A percentile compares a stretch with the other conserved stretches of the same genome.
phyloP scores from a whole-genome alignment of 305 asterid species.

The Solanum aculeatissimum region DNA sequence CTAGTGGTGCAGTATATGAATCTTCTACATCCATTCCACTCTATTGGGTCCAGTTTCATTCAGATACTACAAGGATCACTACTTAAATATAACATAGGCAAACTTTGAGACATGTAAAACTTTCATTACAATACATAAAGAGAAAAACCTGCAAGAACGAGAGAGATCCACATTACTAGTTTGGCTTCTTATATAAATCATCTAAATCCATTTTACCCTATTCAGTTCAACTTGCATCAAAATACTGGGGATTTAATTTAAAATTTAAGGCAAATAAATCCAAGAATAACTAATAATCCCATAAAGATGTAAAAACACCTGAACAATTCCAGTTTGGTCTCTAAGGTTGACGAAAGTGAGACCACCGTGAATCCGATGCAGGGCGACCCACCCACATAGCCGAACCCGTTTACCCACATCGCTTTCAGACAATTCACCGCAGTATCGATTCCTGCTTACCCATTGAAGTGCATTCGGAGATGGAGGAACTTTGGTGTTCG shows the following conservation, averaged over 20 bases:
- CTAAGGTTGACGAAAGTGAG: conserved; percentile 83
- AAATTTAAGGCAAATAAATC: neutral
- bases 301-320: conserved; percentile 30
- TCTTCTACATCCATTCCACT: neutral
- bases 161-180: no score
- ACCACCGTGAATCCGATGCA: conserved; percentile 86
- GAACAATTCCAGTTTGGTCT: conserved; percentile 81
- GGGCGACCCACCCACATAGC: conserved; percentile 98
- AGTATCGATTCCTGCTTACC: conserved; percentile 63
- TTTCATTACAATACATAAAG: neutral
- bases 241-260: no score
- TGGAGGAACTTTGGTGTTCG: conserved; percentile 21
- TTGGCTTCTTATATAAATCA: no score
- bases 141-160: neutral
- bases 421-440: conserved; percentile 63
- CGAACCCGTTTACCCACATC: conserved; percentile 77
- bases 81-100: neutral
- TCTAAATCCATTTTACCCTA: no score
- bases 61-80: neutral
- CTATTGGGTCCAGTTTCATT: neutral
- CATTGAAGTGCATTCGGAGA: conserved; percentile 39
- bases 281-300: neutral
- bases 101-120: neutral
- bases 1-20: neutral
- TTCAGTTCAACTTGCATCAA: no score